Evolutionary conservation across 352 stramenopile species (phyloP).

Genomic region (Globisporangium yorkense): DNA sequence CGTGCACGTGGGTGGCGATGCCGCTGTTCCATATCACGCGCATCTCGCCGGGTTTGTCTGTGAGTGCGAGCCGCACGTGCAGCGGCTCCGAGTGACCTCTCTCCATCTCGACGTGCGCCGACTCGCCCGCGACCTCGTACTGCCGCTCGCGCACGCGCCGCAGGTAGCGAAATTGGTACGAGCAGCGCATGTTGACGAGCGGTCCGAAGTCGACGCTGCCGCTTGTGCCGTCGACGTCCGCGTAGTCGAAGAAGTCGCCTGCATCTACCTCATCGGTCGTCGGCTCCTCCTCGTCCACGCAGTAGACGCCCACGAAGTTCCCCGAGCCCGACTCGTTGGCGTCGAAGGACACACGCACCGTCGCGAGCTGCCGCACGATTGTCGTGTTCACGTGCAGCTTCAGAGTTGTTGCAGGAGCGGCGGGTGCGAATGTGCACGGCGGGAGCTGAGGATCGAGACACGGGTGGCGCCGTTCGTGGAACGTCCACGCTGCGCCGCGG

Average conservation of each 20-base stretch:
- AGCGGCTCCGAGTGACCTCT: constrained; percentile 33
- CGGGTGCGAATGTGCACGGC: background rate
- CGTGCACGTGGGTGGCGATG: constrained; percentile 23
- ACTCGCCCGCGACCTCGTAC: constrained; percentile 11
- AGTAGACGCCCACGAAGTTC: constrained; percentile 36
- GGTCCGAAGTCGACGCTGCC: constrained; percentile 26
- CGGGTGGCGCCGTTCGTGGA: constrained; percentile 26
- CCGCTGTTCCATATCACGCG: constrained; percentile 52
- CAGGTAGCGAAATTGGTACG: constrained; percentile 37
- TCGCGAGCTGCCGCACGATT: constrained; percentile 20
- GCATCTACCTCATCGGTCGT: background rate
- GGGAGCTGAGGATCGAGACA: constrained; percentile 8
- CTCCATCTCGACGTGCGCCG: constrained; percentile 25
- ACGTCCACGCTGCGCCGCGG: constrained; percentile 27
- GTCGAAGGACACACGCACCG: constrained; percentile 14
- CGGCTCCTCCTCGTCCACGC: constrained; percentile 21
- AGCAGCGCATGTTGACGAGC: constrained; percentile 44
- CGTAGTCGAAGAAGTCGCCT: constrained; percentile 21
- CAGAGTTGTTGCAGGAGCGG: background rate
- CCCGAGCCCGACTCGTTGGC: background rate
- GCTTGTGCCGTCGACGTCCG: constrained; percentile 9
- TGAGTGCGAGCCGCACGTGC: constrained; percentile 14
- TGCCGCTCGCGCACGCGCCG: background rate
- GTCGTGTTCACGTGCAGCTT: constrained; percentile 16
- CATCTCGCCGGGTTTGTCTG: constrained; percentile 24